Conservation (phyloP, 192 early-diverging fungal genomes). For the Lunasporangiospora selenospora region DNA sequence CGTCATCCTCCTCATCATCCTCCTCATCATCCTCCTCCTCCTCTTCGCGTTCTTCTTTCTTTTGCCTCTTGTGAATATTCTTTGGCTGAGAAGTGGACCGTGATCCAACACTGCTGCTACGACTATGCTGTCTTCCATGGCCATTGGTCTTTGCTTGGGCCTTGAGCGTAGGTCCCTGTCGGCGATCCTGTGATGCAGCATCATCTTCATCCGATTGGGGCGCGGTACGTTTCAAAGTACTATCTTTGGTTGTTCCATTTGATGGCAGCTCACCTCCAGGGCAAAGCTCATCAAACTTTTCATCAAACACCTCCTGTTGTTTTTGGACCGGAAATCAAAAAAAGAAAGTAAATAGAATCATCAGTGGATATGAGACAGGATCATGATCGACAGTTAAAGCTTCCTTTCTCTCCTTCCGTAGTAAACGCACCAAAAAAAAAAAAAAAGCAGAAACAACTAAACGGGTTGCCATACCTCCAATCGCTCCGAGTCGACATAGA, state of each 20-base stretch:
- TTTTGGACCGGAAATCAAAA: slow-evolving; percentile 1
- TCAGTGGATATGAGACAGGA: no score
- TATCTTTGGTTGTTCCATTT: slow-evolving; percentile 14
- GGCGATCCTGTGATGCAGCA: slow-evolving; percentile 17
- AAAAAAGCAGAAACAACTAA: neutral
- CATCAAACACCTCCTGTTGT: slow-evolving; percentile 51
- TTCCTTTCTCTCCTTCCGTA: neutral
- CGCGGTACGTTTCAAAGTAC: slow-evolving; percentile 36
- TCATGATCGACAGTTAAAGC: neutral
- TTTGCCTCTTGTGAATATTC: slow-evolving; percentile 30
- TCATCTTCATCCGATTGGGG: slow-evolving; percentile 42
- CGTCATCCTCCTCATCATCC: slow-evolving; percentile 34
- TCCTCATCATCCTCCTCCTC: slow-evolving; percentile 37
- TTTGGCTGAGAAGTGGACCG: slow-evolving; percentile 24
- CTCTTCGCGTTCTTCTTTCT: slow-evolving; percentile 31
- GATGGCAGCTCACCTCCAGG: slow-evolving; percentile 49
- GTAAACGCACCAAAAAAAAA: neutral
- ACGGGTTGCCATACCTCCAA: slow-evolving; percentile 50
- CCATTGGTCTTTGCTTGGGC: slow-evolving; percentile 28
- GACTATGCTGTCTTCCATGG: slow-evolving; percentile 34
- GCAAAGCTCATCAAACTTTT: slow-evolving; percentile 47
- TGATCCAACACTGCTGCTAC: slow-evolving; percentile 38
- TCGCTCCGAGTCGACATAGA: slow-evolving; percentile 86
- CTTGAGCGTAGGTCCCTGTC: neutral
- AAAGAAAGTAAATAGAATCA: neutral